Conservation (phyloP, 1,139 yeast genomes). For the Blastobotrys indianensis region DNA sequence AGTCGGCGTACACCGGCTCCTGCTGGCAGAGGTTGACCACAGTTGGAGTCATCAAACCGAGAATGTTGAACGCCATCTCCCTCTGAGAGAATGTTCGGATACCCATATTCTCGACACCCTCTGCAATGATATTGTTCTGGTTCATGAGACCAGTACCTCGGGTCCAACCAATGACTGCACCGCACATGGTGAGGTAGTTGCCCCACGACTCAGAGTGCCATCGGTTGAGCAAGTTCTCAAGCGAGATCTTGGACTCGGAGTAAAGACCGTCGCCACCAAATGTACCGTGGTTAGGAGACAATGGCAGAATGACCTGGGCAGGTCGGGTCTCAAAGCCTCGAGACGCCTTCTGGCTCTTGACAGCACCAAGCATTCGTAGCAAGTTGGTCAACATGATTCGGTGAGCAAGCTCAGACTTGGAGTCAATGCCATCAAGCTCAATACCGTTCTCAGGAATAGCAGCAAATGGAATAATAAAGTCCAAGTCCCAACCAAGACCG, state of each 20-base stretch:
- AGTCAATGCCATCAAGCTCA: conserved; percentile 86
- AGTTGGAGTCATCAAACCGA: conserved; percentile 87
- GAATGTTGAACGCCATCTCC: conserved; percentile 97
- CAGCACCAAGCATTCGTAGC: conserved; percentile 84
- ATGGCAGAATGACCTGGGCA: conserved; percentile 92
- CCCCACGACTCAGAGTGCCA: conserved; percentile 99
- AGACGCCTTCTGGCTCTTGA: conserved; percentile 71
- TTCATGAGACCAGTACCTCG: conserved; percentile 99
- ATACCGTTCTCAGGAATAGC: conserved; percentile 98
- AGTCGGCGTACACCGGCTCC: conserved; percentile 93
- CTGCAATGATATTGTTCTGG: conserved; percentile 94
- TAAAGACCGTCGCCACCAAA: conserved; percentile 97
- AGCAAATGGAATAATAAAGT: conserved; percentile 93
- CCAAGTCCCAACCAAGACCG: conserved; percentile 96
- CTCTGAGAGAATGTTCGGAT: conserved; percentile 97
- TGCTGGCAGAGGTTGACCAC: conserved; percentile 84
- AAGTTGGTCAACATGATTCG: conserved; percentile 96
- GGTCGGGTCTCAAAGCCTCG: conserved; percentile 88
- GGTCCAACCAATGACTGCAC: conserved; percentile 99
- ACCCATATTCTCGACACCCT: conserved; percentile 92
- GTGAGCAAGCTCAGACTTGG: conserved; percentile 95
- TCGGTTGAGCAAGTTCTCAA: conserved; percentile 95
- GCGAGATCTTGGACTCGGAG: conserved; percentile 91
- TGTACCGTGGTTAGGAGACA: conserved; percentile 98
- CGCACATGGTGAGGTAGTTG: conserved; percentile 88